These are phyloP conservation scores for Paramecium primaurelia DNA, from an alignment of 73 alveolate genomes.

Conservation along the genomic window DNA sequence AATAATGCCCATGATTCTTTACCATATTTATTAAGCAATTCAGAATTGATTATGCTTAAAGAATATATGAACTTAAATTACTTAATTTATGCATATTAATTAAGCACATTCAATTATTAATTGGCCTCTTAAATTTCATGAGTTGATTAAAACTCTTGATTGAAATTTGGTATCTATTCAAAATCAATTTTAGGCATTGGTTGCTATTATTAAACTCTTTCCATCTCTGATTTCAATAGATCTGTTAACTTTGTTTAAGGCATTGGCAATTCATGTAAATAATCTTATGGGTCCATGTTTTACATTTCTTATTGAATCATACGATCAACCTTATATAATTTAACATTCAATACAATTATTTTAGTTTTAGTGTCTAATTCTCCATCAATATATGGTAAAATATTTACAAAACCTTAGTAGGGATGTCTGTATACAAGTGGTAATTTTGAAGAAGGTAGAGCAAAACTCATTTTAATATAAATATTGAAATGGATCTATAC, in stretches of 20 bases:
- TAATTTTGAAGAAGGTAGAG: constrained; percentile 37
- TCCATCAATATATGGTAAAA: constrained; percentile 16
- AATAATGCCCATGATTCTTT: constrained; percentile 26
- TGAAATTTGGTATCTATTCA: background rate
- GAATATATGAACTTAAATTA: background rate
- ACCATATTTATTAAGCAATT: constrained; percentile 16
- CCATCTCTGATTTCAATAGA: constrained; percentile 6
- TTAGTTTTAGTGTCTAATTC: background rate
- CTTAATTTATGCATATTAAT: background rate
- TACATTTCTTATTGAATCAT: background rate
- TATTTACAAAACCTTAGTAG: background rate
- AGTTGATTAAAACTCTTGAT: background rate
- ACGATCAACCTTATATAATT: background rate
- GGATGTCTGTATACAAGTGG: constrained; percentile 23
- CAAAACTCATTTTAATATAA: background rate
- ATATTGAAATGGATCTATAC: background rate
- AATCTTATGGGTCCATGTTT: constrained; percentile 14
- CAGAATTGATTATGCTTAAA: constrained; percentile 10
- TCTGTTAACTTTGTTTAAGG: background rate
- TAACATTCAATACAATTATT: background rate
- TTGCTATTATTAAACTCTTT: background rate
- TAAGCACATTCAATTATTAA: background rate
- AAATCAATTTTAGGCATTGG: background rate
- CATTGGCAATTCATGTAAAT: constrained; percentile 19
- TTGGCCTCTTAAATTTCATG: background rate